Evolutionary conservation across 106 monocot species (phyloP).

Genomic region (Ottelia alismoides): DNA sequence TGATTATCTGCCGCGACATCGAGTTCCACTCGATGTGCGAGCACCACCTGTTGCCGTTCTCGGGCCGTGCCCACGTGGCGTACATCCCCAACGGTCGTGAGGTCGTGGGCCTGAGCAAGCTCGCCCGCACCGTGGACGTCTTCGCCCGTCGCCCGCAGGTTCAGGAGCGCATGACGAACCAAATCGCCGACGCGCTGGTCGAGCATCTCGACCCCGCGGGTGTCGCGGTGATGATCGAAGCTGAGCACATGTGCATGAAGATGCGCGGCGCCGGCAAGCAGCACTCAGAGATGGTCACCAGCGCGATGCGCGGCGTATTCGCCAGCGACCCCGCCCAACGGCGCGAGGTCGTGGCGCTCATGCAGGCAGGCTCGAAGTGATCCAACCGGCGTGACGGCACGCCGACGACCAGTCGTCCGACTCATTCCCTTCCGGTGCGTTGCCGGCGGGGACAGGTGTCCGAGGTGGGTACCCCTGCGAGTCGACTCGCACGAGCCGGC

Average conservation of each 20-base stretch:
- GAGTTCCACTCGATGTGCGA: background rate
- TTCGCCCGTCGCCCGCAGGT: background rate
- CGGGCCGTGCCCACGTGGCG: background rate
- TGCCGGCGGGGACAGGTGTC: too few relatives aligned
- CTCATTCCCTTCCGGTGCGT: too few relatives aligned
- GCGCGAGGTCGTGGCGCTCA: too few relatives aligned
- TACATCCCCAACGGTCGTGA: background rate
- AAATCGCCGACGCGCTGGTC: background rate
- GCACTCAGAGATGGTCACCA: background rate
- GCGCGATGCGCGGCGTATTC: background rate
- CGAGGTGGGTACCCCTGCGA: too few relatives aligned
- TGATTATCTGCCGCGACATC: background rate
- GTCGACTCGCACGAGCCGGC: too few relatives aligned
- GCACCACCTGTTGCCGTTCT: background rate
- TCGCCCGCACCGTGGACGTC: background rate
- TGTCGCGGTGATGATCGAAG: background rate
- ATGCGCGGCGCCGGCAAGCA: background rate
- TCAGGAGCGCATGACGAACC: background rate
- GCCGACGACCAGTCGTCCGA: too few relatives aligned
- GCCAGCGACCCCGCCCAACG: too few relatives aligned
- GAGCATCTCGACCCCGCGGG: background rate
- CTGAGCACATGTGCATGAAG: background rate
- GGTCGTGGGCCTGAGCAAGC: background rate
- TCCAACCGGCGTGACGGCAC: too few relatives aligned
- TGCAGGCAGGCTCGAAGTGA: too few relatives aligned